A percentile compares a stretch with the other conserved stretches of the same genome.
Evolutionary conservation across 1,284 basidiomycete species (phyloP).

Genomic region (Ustilago trichophora): DNA sequence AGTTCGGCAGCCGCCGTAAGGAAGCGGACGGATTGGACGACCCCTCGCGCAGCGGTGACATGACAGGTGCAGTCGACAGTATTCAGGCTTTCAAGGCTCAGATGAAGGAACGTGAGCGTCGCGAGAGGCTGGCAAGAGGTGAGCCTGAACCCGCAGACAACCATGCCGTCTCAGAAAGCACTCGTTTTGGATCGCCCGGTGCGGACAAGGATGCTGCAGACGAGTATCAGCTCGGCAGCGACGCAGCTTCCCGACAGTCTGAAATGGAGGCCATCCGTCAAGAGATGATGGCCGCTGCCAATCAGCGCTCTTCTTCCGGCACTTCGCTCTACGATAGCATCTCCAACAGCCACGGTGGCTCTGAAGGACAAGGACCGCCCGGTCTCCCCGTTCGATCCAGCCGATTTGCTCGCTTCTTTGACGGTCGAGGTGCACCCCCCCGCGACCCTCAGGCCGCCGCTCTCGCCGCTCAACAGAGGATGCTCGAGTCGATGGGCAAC

Average conservation of each 20-base stretch:
- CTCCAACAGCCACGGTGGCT: constrained; percentile 44
- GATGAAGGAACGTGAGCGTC: constrained; percentile 81
- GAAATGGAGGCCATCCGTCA: constrained; percentile 40
- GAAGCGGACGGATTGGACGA: constrained; percentile 20
- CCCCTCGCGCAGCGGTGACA: constrained; percentile 12
- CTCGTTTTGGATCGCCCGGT: constrained; percentile 7
- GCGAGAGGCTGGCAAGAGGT: constrained; percentile 60
- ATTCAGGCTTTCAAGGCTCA: constrained; percentile 90
- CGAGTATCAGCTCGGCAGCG: constrained; percentile 25
- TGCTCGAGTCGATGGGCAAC: constrained; percentile 40
- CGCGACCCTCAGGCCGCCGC: constrained; percentile 56
- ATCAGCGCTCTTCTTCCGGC: constrained; percentile 36
- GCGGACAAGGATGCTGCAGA: constrained; percentile 20
- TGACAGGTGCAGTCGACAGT: constrained; percentile 71
- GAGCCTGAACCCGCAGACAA: constrained; percentile 16
- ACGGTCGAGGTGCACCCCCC: constrained; percentile 36
- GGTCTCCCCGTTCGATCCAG: constrained; percentile 60
- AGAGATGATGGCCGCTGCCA: constrained; percentile 45
- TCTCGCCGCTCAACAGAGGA: constrained; percentile 54
- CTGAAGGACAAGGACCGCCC: constrained; percentile 30
- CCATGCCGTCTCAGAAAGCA: background rate
- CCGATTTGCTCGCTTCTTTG: constrained; percentile 65
- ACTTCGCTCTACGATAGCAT: constrained; percentile 49
- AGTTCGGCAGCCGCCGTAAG: constrained; percentile 65
- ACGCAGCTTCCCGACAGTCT: constrained; percentile 15